Conservation (phyloP, 441 rosid genomes). For the Arabidopsis hybrid region DNA sequence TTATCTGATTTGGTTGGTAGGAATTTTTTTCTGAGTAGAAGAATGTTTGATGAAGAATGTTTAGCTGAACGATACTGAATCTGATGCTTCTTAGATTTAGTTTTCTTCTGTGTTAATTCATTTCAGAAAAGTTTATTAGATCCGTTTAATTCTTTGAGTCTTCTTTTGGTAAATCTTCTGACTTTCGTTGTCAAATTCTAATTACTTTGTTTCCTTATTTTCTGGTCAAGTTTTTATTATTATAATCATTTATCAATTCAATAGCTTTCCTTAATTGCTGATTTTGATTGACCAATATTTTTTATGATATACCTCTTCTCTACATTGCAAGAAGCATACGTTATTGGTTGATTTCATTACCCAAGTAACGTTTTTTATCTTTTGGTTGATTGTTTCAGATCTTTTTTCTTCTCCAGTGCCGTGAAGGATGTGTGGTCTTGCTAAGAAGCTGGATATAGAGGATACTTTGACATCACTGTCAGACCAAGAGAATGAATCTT, state of each 20-base stretch:
- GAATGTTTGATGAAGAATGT: slow-evolving; percentile 33
- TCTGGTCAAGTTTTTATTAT: slow-evolving; percentile 14
- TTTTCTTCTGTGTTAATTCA: not conserved
- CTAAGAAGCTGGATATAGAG: slow-evolving; percentile 43
- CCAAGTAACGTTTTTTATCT: slow-evolving; percentile 14
- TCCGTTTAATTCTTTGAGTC: slow-evolving; percentile 30
- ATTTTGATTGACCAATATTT: not conserved
- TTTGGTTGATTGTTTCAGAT: slow-evolving; percentile 36
- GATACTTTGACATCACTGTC: slow-evolving; percentile 34
- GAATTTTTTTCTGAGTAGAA: slow-evolving; percentile 28
- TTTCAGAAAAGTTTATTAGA: slow-evolving; percentile 23
- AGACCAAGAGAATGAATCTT: slow-evolving; percentile 33
- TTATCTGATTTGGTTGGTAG: slow-evolving; percentile 45
- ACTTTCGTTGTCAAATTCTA: too few relatives aligned
- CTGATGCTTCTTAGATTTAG: slow-evolving; percentile 6
- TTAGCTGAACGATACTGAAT: slow-evolving; percentile 33
- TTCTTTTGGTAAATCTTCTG: slow-evolving; percentile 29
- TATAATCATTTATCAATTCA: not conserved
- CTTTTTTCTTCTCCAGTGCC: slow-evolving; percentile 5
- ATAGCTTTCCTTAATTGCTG: not conserved
- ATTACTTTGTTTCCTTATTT: slow-evolving; percentile 22
- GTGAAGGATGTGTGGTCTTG: slow-evolving; percentile 49
- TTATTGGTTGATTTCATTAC: slow-evolving; percentile 22
- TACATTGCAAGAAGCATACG: slow-evolving; percentile 11
- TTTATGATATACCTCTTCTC: slow-evolving; percentile 1